Evolutionary conservation across 2,329 filamentous ascomycete species (phyloP).

Genomic region (Colletotrichum tropicicola): DNA sequence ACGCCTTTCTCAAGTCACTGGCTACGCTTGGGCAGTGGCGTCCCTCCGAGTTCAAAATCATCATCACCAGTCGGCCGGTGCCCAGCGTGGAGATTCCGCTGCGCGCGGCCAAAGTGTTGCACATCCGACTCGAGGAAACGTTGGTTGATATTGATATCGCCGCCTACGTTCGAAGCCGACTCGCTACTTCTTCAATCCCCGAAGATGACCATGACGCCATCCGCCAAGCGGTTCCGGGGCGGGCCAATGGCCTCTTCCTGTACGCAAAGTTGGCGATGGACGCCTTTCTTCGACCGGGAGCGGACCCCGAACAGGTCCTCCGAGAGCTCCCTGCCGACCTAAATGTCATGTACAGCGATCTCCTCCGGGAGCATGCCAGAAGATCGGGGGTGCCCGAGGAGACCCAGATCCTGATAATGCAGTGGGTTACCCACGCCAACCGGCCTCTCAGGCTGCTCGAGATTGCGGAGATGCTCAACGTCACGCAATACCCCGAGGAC

Average conservation of each 20-base stretch:
- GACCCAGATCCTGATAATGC: slow-evolving; percentile 49
- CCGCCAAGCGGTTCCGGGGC: slow-evolving; percentile 41
- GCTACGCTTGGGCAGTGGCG: slow-evolving; percentile 40
- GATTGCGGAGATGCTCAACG: slow-evolving; percentile 38
- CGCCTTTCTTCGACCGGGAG: slow-evolving; percentile 38
- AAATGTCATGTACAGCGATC: slow-evolving; percentile 47
- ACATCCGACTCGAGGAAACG: slow-evolving; percentile 47
- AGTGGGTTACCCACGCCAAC: slow-evolving; percentile 51
- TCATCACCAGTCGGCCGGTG: slow-evolving; percentile 53
- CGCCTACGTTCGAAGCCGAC: slow-evolving; percentile 41
- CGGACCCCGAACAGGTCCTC: slow-evolving; percentile 38
- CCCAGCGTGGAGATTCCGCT: slow-evolving; percentile 41
- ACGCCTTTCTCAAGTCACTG: slow-evolving; percentile 44
- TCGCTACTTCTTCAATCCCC: slow-evolving; percentile 30
- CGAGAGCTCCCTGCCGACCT: slow-evolving; percentile 44
- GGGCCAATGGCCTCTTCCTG: slow-evolving; percentile 52
- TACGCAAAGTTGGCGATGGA: slow-evolving; percentile 55
- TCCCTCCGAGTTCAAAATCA: slow-evolving; percentile 46
- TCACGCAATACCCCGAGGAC: background rate
- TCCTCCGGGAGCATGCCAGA: slow-evolving; percentile 46
- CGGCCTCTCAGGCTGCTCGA: slow-evolving; percentile 53
- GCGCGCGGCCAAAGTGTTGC: slow-evolving; percentile 33
- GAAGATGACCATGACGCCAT: slow-evolving; percentile 33
- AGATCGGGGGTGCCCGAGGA: slow-evolving; percentile 40
- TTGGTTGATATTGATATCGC: slow-evolving; percentile 50